Percentiles rank a stretch among this genome's conserved stretches.
phyloP scores from a whole-genome alignment of 148 eudicot genomes.

The Euryodendron excelsum region DNA sequence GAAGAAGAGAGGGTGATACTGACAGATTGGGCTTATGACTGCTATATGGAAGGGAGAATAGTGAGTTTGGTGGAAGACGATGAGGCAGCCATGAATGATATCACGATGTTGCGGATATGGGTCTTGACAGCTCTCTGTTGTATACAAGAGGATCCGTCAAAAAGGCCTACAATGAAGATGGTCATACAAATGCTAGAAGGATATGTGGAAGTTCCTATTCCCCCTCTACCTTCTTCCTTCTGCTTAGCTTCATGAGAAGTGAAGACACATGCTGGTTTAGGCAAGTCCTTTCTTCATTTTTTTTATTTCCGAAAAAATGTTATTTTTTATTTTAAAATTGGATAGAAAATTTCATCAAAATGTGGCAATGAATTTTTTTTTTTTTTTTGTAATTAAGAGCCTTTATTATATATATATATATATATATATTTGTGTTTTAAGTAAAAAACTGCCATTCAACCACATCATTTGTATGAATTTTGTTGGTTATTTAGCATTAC shows the following conservation, averaged over 20 bases:
- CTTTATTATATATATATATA: no score
- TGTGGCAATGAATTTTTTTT: no score
- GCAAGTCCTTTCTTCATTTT: no score
- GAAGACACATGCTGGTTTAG: background rate
- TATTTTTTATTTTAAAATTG: no score
- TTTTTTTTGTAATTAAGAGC: no score
- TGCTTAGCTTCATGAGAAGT: background rate
- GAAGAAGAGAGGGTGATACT: constrained; percentile 16
- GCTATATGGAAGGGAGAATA: constrained; percentile 11
- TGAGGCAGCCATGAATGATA: background rate
- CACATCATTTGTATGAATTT: no score
- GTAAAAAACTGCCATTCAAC: no score
- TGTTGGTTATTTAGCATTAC: no score
- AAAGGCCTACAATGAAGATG: constrained; percentile 14
- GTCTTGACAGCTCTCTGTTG: constrained; percentile 6
- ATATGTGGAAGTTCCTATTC: constrained; percentile 11
- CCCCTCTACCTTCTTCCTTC: background rate
- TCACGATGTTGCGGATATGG: constrained; percentile 1
- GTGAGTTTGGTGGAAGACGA: constrained; percentile 16
- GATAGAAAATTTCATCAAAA: no score
- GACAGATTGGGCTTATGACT: constrained; percentile 21
- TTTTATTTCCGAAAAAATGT: no score
- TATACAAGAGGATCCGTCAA: constrained; percentile 5
- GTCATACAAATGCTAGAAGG: constrained; percentile 19
- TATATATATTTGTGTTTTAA: no score